Evolutionary conservation across 2,329 filamentous ascomycete species (phyloP).

Genomic region (Fusarium solani-melongenae): DNA sequence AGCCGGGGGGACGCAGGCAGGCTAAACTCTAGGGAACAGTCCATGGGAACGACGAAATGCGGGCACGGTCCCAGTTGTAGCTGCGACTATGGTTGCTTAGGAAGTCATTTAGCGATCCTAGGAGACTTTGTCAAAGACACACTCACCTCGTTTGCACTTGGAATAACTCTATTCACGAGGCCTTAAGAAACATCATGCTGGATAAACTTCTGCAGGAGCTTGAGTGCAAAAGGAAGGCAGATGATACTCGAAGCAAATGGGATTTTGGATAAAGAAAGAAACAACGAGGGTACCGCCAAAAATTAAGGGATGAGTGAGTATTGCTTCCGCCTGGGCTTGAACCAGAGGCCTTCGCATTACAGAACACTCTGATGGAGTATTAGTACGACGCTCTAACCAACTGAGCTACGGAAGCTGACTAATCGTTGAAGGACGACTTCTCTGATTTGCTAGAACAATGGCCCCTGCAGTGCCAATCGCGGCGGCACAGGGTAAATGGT

Average conservation of each 20-base stretch:
- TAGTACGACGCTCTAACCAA: not conserved
- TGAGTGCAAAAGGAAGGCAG: not conserved
- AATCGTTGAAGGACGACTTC: not conserved
- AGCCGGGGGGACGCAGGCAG: not conserved
- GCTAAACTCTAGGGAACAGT: not conserved
- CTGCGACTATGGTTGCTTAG: not conserved
- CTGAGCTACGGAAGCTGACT: not conserved
- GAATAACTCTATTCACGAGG: not conserved
- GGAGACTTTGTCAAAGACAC: no score
- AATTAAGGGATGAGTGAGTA: not conserved
- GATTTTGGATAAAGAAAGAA: not conserved
- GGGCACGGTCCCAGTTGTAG: not conserved
- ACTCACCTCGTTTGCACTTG: no score
- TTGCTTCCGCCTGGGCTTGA: not conserved
- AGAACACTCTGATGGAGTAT: not conserved
- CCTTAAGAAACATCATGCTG: not conserved
- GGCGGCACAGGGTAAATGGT: not conserved
- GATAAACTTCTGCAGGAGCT: not conserved
- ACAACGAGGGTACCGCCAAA: not conserved
- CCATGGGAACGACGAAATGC: no score
- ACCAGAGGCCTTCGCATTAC: not conserved
- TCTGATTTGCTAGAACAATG: not conserved
- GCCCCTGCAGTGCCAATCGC: not conserved
- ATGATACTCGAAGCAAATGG: not conserved
- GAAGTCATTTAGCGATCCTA: not conserved